Percentiles rank a stretch among this genome's conserved stretches.
These are phyloP conservation scores for Phytopythium litorale DNA, from an alignment of 352 stramenopile species.

Conservation along the genomic window DNA sequence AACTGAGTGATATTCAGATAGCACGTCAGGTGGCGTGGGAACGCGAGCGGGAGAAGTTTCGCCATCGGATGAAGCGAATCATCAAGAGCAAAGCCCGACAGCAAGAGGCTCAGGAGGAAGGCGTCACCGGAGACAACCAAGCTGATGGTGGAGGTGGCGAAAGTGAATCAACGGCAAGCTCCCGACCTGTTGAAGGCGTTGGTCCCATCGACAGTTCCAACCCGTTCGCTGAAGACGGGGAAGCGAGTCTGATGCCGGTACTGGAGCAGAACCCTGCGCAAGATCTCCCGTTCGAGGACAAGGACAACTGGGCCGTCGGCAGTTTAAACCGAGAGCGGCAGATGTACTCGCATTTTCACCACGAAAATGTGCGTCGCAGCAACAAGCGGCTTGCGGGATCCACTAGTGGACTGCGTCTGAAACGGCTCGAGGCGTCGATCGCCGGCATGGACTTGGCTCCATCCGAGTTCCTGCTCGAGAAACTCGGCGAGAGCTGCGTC, in stretches of 20 bases:
- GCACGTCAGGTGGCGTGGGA: constrained; percentile 64
- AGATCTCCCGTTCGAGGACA: constrained; percentile 61
- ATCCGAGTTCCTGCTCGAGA: constrained; percentile 64
- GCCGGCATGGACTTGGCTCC: constrained; percentile 49
- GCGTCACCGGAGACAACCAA: constrained; percentile 13
- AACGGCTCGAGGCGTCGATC: constrained; percentile 24
- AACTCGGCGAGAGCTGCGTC: constrained; percentile 56
- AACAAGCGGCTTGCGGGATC: constrained; percentile 40
- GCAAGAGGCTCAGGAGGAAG: constrained; percentile 8
- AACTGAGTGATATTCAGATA: constrained; percentile 66
- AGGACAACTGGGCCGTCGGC: constrained; percentile 76
- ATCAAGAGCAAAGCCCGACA: constrained; percentile 39
- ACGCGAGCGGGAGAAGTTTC: constrained; percentile 60
- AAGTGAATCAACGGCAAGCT: neutral
- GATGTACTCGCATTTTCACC: constrained; percentile 73
- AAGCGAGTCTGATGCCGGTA: constrained; percentile 26
- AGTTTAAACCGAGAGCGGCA: constrained; percentile 70
- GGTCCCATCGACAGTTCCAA: neutral
- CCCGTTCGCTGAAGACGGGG: constrained; percentile 4
- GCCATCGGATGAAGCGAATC: constrained; percentile 67
- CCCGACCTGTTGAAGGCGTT: constrained; percentile 8
- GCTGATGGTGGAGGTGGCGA: constrained; percentile 4
- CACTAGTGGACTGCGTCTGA: constrained; percentile 28
- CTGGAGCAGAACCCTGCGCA: constrained; percentile 35
- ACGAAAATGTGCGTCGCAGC: constrained; percentile 53